These are phyloP conservation scores for Candida adriatica DNA, from an alignment of 805 yeast genomes.

Conservation along the genomic window DNA sequence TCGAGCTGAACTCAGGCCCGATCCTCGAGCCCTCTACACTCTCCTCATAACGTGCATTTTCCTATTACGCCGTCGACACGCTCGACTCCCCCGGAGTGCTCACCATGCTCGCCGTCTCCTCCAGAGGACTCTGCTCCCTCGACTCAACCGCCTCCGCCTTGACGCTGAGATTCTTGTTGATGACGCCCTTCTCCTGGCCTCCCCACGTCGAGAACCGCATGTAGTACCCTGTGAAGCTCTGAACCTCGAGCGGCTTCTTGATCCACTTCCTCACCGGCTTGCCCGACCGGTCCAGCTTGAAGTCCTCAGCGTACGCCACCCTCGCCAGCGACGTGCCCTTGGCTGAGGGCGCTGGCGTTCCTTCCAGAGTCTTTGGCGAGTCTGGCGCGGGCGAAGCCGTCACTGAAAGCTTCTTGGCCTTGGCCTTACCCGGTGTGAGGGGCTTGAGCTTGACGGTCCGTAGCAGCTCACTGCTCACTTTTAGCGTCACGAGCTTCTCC, in stretches of 20 bases:
- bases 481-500: too few species aligned
- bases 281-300: slow-evolving; percentile 35
- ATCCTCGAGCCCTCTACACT: background rate
- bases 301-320: slow-evolving; percentile 13
- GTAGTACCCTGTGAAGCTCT: slow-evolving; percentile 39
- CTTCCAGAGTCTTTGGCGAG: slow-evolving; percentile 11
- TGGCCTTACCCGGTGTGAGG: too few species aligned
- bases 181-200: slow-evolving; percentile 18
- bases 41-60: background rate
- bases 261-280: slow-evolving; percentile 39
- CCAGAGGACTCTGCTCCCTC: slow-evolving; percentile 20
- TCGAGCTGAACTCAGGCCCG: too few species aligned
- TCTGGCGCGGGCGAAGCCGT: slow-evolving; percentile 8
- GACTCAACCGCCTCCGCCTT: slow-evolving; percentile 11
- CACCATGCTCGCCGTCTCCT: slow-evolving; percentile 14
- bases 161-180: background rate
- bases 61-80: slow-evolving; percentile 8
- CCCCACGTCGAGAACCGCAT: slow-evolving; percentile 33
- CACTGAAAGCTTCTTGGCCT: too few species aligned
- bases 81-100: slow-evolving; percentile 19
- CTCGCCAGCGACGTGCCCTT: slow-evolving; percentile 7
- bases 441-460: too few species aligned
- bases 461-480: too few species aligned
- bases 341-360: slow-evolving; percentile 7
- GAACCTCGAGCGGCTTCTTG: slow-evolving; percentile 31